These are phyloP conservation scores for Marasmius sp. DNA, from an alignment of 1,284 basidiomycete species.

Conservation along the genomic window DNA sequence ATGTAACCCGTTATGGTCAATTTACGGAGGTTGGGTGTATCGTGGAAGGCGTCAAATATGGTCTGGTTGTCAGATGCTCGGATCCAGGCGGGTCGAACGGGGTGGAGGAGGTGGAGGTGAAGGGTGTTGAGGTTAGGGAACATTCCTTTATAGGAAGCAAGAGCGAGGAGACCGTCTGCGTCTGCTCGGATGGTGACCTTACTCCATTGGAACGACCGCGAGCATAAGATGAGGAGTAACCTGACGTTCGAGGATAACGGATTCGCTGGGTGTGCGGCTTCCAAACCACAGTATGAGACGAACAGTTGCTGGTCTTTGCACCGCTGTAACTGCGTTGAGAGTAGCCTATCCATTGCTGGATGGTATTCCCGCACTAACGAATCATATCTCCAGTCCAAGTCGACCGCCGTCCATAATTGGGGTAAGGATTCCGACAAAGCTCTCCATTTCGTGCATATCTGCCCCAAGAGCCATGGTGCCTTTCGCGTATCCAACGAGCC, in stretches of 20 bases:
- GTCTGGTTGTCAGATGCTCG: background rate
- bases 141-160: background rate
- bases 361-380: background rate
- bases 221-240: background rate
- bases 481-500: background rate
- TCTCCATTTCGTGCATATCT: background rate
- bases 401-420: background rate
- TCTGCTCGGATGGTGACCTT: background rate
- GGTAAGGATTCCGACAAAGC: background rate
- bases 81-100: background rate
- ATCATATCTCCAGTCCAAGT: background rate
- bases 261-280: background rate
- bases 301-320: background rate
- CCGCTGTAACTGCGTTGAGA: background rate
- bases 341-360: background rate
- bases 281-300: background rate
- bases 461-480: background rate
- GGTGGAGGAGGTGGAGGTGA: background rate
- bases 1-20: background rate
- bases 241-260: background rate
- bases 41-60: conserved; percentile 6
- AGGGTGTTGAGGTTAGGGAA: background rate
- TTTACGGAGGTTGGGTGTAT: conserved; percentile 4
- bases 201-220: background rate
- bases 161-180: background rate